These are phyloP conservation scores for Vigna unguiculata DNA, from an alignment of 306 rosid species.

Conservation along the genomic window DNA sequence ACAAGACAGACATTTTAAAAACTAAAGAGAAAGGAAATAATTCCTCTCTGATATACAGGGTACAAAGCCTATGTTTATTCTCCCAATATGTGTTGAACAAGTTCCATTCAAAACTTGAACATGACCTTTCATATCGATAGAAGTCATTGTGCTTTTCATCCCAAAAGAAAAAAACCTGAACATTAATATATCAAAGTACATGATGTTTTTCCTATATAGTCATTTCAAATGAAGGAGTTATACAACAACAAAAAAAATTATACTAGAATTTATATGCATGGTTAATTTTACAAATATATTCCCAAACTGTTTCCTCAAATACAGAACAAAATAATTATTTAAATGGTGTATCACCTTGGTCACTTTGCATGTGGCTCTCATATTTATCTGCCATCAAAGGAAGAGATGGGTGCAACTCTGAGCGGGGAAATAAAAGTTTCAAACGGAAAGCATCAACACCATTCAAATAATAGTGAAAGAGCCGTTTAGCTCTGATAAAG, in stretches of 20 bases:
- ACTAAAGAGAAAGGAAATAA: not conserved
- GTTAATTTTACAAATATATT: conserved; percentile 19
- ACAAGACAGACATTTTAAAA: too few relatives aligned
- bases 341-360: conserved; percentile 33
- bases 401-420: conserved; percentile 51
- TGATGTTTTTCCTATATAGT: not conserved
- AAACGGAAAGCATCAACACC: conserved; percentile 98
- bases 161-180: not conserved
- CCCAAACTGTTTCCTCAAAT: conserved; percentile 5
- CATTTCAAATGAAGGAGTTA: not conserved
- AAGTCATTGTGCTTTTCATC: not conserved
- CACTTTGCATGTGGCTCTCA: conserved; percentile 40
- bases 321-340: conserved; percentile 42
- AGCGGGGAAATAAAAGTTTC: conserved; percentile 77
- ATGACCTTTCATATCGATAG: not conserved
- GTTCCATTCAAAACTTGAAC: not conserved
- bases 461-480: conserved; percentile 93
- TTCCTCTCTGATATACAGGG: not conserved
- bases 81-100: not conserved
- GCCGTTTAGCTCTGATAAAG: conserved; percentile 88
- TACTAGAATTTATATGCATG: not conserved
- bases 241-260: not conserved
- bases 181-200: not conserved
- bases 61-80: not conserved
- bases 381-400: conserved; percentile 45